A percentile compares a stretch with the other conserved stretches of the same genome.
phyloP scores from a whole-genome alignment of 805 yeast genomes.

The Starmerella powellii region DNA sequence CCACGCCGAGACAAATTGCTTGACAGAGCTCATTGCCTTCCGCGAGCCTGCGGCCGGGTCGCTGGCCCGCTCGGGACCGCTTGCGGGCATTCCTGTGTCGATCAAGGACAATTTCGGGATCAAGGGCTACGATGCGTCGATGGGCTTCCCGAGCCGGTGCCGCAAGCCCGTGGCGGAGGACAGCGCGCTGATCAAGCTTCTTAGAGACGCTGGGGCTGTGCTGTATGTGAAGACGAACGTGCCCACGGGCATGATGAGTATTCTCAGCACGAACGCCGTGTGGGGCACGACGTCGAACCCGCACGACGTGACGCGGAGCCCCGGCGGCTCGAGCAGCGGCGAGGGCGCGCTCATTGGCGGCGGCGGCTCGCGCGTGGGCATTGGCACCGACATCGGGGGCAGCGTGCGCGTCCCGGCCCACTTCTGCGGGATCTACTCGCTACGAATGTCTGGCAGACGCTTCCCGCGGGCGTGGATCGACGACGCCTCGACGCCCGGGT shows the following conservation, averaged over 20 bases:
- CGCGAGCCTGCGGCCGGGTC: constrained; percentile 39
- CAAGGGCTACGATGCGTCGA: constrained; percentile 42
- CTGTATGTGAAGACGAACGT: constrained; percentile 44
- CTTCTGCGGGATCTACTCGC: constrained; percentile 40
- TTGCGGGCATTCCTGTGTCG: constrained; percentile 53
- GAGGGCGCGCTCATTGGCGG: constrained; percentile 37
- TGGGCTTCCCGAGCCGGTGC: constrained; percentile 37
- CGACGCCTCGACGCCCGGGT: constrained; percentile 35
- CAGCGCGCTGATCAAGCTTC: constrained; percentile 33
- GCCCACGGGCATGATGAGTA: constrained; percentile 44
- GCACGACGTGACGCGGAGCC: constrained; percentile 33
- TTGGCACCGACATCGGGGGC: constrained; percentile 48
- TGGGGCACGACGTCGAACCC: constrained; percentile 43
- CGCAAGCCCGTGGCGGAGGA: constrained; percentile 34
- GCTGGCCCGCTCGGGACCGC: too few relatives aligned
- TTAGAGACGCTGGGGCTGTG: constrained; percentile 43
- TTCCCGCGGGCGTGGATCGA: constrained; percentile 34
- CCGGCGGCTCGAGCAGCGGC: constrained; percentile 49
- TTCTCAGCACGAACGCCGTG: constrained; percentile 42
- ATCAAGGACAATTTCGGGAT: constrained; percentile 45
- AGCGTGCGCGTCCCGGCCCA: constrained; percentile 45
- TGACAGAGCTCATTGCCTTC: constrained; percentile 48
- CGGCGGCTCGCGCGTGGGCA: constrained; percentile 41
- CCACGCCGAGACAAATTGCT: constrained; percentile 45
- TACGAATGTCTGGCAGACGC: constrained; percentile 40